Evolutionary conservation across 169 alveolate species (phyloP).

Genomic region (Eimeria praecox): DNA sequence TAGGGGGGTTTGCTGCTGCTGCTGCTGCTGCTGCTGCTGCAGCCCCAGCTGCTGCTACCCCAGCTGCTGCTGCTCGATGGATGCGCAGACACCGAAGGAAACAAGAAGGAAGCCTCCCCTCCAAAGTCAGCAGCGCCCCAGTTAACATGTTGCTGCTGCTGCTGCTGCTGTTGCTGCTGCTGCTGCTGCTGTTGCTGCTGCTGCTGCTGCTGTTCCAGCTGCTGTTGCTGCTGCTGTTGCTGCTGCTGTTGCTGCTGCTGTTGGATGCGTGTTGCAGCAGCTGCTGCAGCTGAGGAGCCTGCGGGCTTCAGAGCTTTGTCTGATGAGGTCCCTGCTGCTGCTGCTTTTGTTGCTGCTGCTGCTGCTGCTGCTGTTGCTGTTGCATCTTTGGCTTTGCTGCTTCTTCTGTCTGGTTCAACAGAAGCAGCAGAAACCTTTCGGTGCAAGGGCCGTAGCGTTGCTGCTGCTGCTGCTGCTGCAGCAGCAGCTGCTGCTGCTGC

Average conservation of each 20-base stretch:
- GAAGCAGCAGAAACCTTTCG: not conserved
- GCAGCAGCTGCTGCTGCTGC: slow-evolving; percentile 1
- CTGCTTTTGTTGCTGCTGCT: not conserved
- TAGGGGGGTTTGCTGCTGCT: slow-evolving; percentile 22
- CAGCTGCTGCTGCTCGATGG: slow-evolving; percentile 14
- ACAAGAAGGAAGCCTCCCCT: not conserved
- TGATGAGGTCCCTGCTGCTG: not conserved
- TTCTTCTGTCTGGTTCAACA: not conserved
- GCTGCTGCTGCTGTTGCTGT: slow-evolving; percentile 30
- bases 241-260: slow-evolving; percentile 48
- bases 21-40: not conserved
- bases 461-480: not conserved
- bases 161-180: slow-evolving; percentile 48
- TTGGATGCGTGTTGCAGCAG: not conserved
- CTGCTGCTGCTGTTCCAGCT: slow-evolving; percentile 30
- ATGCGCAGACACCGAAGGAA: not conserved
- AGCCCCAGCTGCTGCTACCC: not conserved
- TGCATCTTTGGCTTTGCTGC: not conserved
- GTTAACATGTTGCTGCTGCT: not conserved
- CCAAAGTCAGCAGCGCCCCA: not conserved
- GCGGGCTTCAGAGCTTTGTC: not conserved
- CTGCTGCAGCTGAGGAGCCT: slow-evolving; percentile 6
- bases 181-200: not conserved
- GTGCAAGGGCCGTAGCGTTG: not conserved
- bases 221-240: slow-evolving; percentile 26